A percentile compares a stretch with the other conserved stretches of the same genome.
phyloP scores from a whole-genome alignment of 345 rosid genomes.

The Acer negundo region DNA sequence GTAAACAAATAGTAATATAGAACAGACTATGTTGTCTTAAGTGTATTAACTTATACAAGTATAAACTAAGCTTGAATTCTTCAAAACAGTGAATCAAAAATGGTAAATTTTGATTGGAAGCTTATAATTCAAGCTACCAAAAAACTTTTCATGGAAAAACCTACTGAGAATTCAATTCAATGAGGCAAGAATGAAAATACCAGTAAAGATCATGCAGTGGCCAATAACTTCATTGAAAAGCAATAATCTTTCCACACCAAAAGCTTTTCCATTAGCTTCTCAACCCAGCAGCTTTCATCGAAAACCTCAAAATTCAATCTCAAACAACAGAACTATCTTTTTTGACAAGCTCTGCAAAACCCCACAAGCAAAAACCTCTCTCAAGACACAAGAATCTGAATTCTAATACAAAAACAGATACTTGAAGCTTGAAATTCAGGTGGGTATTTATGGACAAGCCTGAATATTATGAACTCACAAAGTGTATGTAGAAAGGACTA shows the following conservation, averaged over 20 bases:
- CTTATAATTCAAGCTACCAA: constrained; percentile 6
- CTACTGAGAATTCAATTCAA: constrained; percentile 29
- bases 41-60: constrained; percentile 4
- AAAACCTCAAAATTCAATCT: background rate
- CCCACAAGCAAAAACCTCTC: constrained; percentile 12
- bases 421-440: constrained; percentile 18
- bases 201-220: constrained; percentile 13
- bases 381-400: background rate
- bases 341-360: constrained; percentile 1
- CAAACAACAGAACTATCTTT: background rate
- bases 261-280: background rate
- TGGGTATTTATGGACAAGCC: constrained; percentile 28
- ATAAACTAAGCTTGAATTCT: constrained; percentile 18
- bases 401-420: background rate
- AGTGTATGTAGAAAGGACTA: constrained; percentile 14
- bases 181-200: constrained; percentile 45
- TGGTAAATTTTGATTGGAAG: constrained; percentile 6
- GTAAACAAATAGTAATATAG: background rate
- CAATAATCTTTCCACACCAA: background rate
- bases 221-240: background rate
- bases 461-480: constrained; percentile 6
- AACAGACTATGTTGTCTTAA: background rate
- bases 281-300: background rate
- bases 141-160: constrained; percentile 21
- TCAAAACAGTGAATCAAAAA: constrained; percentile 22